Conservation (phyloP, 1,284 basidiomycete species). For the Entoloma clypeatum region DNA sequence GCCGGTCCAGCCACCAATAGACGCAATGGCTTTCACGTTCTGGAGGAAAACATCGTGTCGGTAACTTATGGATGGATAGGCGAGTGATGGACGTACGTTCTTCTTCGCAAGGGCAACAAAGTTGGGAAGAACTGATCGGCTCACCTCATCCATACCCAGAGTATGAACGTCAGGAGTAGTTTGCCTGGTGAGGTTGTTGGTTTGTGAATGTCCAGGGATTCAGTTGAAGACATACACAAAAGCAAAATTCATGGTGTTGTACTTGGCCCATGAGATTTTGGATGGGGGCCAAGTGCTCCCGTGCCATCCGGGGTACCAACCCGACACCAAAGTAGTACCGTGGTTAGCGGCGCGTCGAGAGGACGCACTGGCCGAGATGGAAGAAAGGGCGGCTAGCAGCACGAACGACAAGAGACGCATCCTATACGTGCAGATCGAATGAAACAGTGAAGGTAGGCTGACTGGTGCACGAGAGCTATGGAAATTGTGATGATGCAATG, state of each 20-base stretch:
- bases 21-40: conserved; percentile 70
- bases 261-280: conserved; percentile 55
- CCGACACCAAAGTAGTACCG: no score
- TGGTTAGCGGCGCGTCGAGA: no score
- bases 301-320: conserved; percentile 68
- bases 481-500: no score
- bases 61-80: background rate
- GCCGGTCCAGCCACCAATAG: conserved; percentile 88
- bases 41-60: conserved; percentile 20
- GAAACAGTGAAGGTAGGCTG: no score
- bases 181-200: conserved; percentile 27
- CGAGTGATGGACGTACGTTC: conserved; percentile 38
- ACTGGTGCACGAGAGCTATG: no score
- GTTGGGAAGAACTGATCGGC: conserved; percentile 40
- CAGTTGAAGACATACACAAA: conserved; percentile 47
- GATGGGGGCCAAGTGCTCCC: conserved; percentile 42
- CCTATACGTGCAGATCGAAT: no score
- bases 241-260: conserved; percentile 62
- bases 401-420: no score
- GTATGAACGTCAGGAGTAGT: conserved; percentile 45
- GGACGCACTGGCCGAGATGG: no score
- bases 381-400: no score
- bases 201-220: conserved; percentile 2
- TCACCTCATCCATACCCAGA: conserved; percentile 39
- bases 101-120: conserved; percentile 54